A percentile compares a stretch with the other conserved stretches of the same genome.
These are phyloP conservation scores for Termitomyces sp. DNA, from an alignment of 768 basidiomycete species.

Conservation along the genomic window DNA sequence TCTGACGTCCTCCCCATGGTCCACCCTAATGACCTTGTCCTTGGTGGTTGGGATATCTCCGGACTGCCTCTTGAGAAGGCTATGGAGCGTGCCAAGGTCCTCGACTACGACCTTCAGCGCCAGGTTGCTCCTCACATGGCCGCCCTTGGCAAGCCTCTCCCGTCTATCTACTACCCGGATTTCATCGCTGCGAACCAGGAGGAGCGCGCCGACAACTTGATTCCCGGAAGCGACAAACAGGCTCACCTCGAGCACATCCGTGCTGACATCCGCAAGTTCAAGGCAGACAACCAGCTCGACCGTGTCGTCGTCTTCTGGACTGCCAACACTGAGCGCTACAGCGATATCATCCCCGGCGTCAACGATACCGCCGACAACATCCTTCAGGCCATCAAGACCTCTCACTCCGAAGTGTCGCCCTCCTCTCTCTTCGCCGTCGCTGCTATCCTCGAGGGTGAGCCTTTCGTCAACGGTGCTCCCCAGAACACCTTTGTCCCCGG, in stretches of 20 bases:
- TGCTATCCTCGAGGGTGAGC: slow-evolving; percentile 89
- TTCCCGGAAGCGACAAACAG: slow-evolving; percentile 84
- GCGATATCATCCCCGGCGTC: slow-evolving; percentile 89
- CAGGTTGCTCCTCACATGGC: slow-evolving; percentile 89
- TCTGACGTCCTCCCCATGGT: slow-evolving; percentile 96
- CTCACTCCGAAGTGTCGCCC: slow-evolving; percentile 93
- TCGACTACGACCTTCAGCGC: slow-evolving; percentile 96
- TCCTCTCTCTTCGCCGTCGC: slow-evolving; percentile 96
- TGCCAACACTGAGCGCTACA: slow-evolving; percentile 97
- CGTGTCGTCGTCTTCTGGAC: slow-evolving; percentile 97
- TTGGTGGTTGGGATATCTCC: slow-evolving; percentile 99
- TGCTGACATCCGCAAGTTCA: slow-evolving; percentile 93
- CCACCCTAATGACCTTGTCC: slow-evolving; percentile 95
- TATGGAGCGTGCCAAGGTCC: slow-evolving; percentile 89
- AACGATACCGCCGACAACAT: slow-evolving; percentile 93
- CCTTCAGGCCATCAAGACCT: slow-evolving; percentile 74
- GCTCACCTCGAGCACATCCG: slow-evolving; percentile 90
- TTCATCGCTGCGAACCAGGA: slow-evolving; percentile 99
- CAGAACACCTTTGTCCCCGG: slow-evolving; percentile 99
- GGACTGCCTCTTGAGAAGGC: slow-evolving; percentile 81
- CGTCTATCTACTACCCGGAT: slow-evolving; percentile 95
- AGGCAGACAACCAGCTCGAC: slow-evolving; percentile 76
- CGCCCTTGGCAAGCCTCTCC: slow-evolving; percentile 76
- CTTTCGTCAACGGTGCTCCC: slow-evolving; percentile 96
- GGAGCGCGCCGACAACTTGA: slow-evolving; percentile 90